Evolutionary conservation across 805 yeast genomes (phyloP).

Genomic region (Kazachstania viticola): DNA sequence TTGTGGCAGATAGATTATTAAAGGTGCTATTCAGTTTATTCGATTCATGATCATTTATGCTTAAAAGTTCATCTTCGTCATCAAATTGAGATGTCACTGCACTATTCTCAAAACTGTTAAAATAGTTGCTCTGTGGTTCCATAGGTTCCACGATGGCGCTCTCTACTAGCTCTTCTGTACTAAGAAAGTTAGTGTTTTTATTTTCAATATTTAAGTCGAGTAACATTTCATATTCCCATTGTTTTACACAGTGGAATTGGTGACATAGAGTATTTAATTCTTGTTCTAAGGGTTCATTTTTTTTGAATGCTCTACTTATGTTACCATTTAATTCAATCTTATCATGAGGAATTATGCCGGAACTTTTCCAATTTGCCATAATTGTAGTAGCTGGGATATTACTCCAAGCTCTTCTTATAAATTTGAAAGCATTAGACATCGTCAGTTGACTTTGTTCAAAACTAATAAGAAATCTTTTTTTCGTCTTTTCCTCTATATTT

Average conservation of each 20-base stretch:
- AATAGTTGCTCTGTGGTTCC: conserved; percentile 19
- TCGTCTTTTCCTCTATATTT: conserved; percentile 7
- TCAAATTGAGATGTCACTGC: conserved; percentile 4
- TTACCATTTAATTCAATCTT: conserved; percentile 21
- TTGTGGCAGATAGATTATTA: neutral
- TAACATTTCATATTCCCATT: conserved; percentile 48
- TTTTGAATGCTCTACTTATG: conserved; percentile 24
- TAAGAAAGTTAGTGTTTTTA: conserved; percentile 35
- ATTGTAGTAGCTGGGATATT: conserved; percentile 28
- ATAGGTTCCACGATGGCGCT: conserved; percentile 43
- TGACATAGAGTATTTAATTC: conserved; percentile 35
- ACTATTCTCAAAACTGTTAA: conserved; percentile 1
- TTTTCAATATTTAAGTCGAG: conserved; percentile 37
- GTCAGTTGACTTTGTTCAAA: conserved; percentile 36
- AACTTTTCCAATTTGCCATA: conserved; percentile 34
- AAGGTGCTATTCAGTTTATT: neutral
- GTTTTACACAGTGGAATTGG: conserved; percentile 37
- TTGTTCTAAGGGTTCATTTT: conserved; percentile 29
- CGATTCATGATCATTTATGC: neutral
- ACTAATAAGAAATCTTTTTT: conserved; percentile 15
- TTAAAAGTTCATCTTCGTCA: conserved; percentile 5
- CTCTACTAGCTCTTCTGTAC: conserved; percentile 50
- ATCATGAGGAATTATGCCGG: conserved; percentile 30
- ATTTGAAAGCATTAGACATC: conserved; percentile 44
- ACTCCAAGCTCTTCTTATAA: conserved; percentile 50